Base-by-base conservation (phyloP, 202 grass and related monocot species). In the Digitaria exilis region DNA sequence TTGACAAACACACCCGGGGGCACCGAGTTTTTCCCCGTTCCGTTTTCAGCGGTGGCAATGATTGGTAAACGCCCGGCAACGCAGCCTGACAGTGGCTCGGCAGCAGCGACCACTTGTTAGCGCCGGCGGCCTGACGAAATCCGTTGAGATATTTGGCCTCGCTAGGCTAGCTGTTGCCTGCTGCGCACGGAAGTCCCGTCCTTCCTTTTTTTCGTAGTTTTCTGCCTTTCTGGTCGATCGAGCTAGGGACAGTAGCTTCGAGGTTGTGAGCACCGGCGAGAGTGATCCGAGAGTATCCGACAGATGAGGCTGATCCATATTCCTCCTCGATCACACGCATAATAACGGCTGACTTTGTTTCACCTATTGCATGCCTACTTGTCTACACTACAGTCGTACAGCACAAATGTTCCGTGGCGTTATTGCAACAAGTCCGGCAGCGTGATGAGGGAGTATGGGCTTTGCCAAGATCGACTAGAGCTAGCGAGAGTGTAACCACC, bases 111-210 rank as follows among this genome's bases (percentile, higher is more conserved):
- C 18, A 37, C 7, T 49, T 35, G 28, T 39, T 39, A 39, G 32
- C n/a, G n/a, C n/a, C n/a, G n/a, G n/a, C n/a, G n/a, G n/a, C 32
- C 32, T 59, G 82, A 61, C 73, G 18, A 81, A 39, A 66, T 44
- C 71, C 8, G 6, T 59, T 15, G 70, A 43, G 58, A 84, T 56
- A 18, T 84, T 67, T 84, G 15, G 55, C 26, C 13, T 45, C 12
- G 25, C 9, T 57, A n/a, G n/a, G n/a, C n/a, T n/a, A n/a, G n/a
- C n/a, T n/a, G n/a, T n/a, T n/a, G 11, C 8, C 4, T 25, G 9
- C 9, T 55, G 51, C 52, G 55, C 4, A 60, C 25, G 24, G 24
- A 28, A 59, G 56, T 59, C 22, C 22, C 8, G 31, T 49, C n/a
- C 29, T 49, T n/a, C n/a, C n/a, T n/a, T n/a, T n/a, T 76, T 15